Conservation (phyloP, 441 rosid genomes). For the Adansonia rubrostipa region DNA sequence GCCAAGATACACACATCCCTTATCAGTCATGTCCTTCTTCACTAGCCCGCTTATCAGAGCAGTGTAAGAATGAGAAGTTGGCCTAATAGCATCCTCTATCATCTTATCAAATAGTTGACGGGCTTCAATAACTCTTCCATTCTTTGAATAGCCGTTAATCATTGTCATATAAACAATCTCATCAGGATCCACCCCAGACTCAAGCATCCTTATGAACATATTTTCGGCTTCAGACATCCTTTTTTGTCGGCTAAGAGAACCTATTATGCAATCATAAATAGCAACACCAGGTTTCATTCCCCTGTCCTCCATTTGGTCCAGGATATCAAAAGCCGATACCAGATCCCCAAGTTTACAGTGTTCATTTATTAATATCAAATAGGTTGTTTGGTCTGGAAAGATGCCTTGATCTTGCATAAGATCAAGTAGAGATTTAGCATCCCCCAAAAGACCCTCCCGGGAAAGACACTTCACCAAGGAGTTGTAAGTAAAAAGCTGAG, state of each 20-base stretch:
- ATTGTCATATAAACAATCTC: conserved; percentile 60
- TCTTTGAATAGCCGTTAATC: conserved; percentile 59
- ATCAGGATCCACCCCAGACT: conserved; percentile 65
- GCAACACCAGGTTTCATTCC: conserved; percentile 62
- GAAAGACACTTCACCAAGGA: conserved; percentile 57
- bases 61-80: conserved; percentile 55
- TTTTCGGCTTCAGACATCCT: conserved; percentile 58
- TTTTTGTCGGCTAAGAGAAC: conserved; percentile 47
- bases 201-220: conserved; percentile 59
- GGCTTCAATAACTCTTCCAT: conserved; percentile 49
- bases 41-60: conserved; percentile 57
- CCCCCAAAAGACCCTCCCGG: conserved; percentile 43
- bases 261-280: conserved; percentile 57
- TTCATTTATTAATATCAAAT: conserved; percentile 53
- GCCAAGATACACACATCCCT: conserved; percentile 59
- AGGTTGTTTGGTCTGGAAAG: conserved; percentile 58
- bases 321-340: conserved; percentile 42
- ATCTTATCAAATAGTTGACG: conserved; percentile 50
- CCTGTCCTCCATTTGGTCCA: conserved; percentile 51
- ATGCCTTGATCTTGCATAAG: conserved; percentile 47
- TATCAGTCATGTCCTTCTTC: conserved; percentile 50
- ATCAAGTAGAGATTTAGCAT: conserved; percentile 42
- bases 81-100: conserved; percentile 45
- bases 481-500: conserved; percentile 54
- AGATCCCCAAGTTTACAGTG: conserved; percentile 50